Evolutionary conservation across 768 basidiomycete genomes (phyloP).

Genomic region (Boletus subcaerulescens): DNA sequence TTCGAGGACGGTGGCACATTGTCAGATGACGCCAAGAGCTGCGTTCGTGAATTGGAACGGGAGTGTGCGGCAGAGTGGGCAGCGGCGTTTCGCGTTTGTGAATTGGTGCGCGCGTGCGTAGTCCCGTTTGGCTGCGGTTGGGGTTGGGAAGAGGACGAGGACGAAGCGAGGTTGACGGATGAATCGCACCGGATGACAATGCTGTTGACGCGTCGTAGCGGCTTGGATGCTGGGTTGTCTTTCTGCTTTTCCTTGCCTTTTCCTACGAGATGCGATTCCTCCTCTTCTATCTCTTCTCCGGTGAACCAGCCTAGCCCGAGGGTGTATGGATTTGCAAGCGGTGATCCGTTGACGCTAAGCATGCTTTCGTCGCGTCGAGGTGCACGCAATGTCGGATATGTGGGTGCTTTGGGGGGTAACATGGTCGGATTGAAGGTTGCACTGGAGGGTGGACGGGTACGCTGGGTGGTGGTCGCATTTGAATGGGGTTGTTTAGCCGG

Average conservation of each 20-base stretch:
- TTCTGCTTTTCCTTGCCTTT: slow-evolving; percentile 25
- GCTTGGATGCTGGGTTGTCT: slow-evolving; percentile 10
- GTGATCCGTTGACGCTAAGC: slow-evolving; percentile 81
- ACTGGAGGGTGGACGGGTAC: slow-evolving; percentile 51
- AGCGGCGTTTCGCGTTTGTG: slow-evolving; percentile 41
- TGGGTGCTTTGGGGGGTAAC: slow-evolving; percentile 40
- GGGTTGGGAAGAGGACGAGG: slow-evolving; percentile 21
- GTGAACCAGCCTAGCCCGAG: slow-evolving; percentile 62
- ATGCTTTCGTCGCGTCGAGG: slow-evolving; percentile 74
- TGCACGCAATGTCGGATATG: slow-evolving; percentile 51
- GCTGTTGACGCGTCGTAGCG: slow-evolving; percentile 47
- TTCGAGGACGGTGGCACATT: not conserved
- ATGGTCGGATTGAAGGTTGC: slow-evolving; percentile 73
- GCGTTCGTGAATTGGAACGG: slow-evolving; percentile 39
- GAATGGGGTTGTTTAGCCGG: slow-evolving; percentile 42
- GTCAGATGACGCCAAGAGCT: slow-evolving; percentile 10
- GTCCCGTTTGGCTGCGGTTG: slow-evolving; percentile 20
- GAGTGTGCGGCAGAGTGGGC: slow-evolving; percentile 32
- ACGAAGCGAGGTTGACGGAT: slow-evolving; percentile 38
- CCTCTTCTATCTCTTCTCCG: slow-evolving; percentile 29
- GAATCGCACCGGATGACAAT: slow-evolving; percentile 63
- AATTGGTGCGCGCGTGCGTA: slow-evolving; percentile 46
- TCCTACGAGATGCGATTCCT: slow-evolving; percentile 9
- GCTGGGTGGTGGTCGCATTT: slow-evolving; percentile 2
- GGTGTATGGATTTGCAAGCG: slow-evolving; percentile 74